Evolutionary conservation across 345 rosid genomes (phyloP).

Genomic region (Corymbia maculata): DNA sequence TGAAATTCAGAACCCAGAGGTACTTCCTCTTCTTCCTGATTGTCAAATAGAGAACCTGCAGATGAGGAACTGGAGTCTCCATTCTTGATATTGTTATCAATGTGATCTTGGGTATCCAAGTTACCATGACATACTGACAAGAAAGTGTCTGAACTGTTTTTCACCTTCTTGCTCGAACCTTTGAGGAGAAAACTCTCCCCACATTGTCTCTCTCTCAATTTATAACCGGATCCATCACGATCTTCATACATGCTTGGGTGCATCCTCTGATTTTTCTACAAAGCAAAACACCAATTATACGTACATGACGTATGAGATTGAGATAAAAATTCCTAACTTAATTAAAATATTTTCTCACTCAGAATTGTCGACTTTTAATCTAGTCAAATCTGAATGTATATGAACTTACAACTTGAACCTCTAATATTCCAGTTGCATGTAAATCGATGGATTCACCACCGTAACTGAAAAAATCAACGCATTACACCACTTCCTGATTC

Average conservation of each 20-base stretch:
- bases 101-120: background rate
- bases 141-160: conserved; percentile 6
- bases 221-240: conserved; percentile 49
- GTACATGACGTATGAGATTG: background rate
- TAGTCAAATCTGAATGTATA: background rate
- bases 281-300: background rate
- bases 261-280: conserved; percentile 69
- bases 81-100: conserved; percentile 7
- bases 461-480: background rate
- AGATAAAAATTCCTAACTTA: background rate
- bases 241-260: conserved; percentile 79
- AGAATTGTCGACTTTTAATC: background rate
- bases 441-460: background rate
- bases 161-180: conserved; percentile 10
- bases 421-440: background rate
- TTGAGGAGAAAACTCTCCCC: conserved; percentile 6
- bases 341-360: background rate
- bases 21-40: conserved; percentile 18
- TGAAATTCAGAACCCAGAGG: conserved; percentile 62
- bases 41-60: conserved; percentile 24
- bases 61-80: conserved; percentile 12
- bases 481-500: background rate
- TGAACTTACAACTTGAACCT: background rate
- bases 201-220: conserved; percentile 56
- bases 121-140: conserved; percentile 13